phyloP scores from a whole-genome alignment of 2,329 filamentous ascomycete genomes.

The Dothideomycetidae sp. region DNA sequence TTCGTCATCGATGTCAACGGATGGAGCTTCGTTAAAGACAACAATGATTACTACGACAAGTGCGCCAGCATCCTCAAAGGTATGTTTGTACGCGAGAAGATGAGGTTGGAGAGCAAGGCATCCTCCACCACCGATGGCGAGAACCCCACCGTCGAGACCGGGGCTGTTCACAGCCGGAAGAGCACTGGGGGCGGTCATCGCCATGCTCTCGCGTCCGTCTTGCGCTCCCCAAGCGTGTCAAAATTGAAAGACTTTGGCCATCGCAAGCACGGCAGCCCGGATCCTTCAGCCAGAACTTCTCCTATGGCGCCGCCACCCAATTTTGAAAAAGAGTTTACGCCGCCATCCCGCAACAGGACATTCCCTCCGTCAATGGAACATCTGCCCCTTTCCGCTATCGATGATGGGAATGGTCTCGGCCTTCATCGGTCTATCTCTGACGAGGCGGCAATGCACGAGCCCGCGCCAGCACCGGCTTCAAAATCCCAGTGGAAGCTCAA shows the following conservation, averaged over 20 bases:
- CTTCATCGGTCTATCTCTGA: conserved; percentile 10
- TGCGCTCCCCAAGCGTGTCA: conserved; percentile 52
- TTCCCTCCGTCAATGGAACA: conserved; percentile 15
- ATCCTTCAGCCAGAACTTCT: conserved; percentile 26
- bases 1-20: conserved; percentile 99
- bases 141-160: conserved; percentile 11
- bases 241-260: conserved; percentile 35
- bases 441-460: conserved; percentile 7
- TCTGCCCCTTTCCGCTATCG: conserved; percentile 16
- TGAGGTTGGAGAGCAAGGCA: conserved; percentile 37
- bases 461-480: conserved; percentile 39
- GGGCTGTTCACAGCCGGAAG: conserved; percentile 18
- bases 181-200: conserved; percentile 24
- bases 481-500: conserved; percentile 98
- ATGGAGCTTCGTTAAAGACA: conserved; percentile 99
- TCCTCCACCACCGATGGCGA: conserved; percentile 16
- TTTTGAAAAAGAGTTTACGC: conserved; percentile 23
- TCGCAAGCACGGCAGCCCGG: conserved; percentile 33
- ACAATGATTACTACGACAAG: conserved; percentile 94
- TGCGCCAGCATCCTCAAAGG: conserved; percentile 74
- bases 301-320: conserved; percentile 31
- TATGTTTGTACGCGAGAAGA: conserved; percentile 72
- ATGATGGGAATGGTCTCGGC: conserved; percentile 11
- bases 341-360: conserved; percentile 12
- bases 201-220: conserved; percentile 40